These are phyloP conservation scores for Geopyxis carbonaria DNA, from an alignment of 495 filamentous ascomycete genomes.

Conservation along the genomic window DNA sequence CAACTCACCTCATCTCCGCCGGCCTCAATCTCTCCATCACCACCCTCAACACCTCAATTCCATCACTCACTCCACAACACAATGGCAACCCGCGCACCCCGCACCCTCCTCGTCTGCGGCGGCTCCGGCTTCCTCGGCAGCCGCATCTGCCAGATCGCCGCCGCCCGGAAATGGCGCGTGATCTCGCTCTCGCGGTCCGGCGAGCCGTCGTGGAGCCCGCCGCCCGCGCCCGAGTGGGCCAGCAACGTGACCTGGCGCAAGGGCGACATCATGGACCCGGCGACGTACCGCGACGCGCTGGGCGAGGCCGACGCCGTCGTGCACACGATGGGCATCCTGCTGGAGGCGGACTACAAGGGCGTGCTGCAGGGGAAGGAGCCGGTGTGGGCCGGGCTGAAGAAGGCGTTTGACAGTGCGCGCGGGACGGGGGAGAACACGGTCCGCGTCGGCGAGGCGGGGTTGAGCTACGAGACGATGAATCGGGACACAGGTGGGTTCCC, in stretches of 20 bases:
- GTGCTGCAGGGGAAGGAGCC: constrained; percentile 68
- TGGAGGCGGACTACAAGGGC: constrained; percentile 95
- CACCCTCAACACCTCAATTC: background rate
- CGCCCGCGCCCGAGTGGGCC: constrained; percentile 51
- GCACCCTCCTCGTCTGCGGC: constrained; percentile 65
- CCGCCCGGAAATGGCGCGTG: constrained; percentile 68
- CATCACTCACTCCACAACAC: background rate
- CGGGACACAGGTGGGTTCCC: constrained; percentile 49
- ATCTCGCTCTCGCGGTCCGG: constrained; percentile 85
- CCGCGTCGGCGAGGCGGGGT: constrained; percentile 30
- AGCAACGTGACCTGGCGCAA: constrained; percentile 67
- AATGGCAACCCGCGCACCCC: constrained; percentile 12
- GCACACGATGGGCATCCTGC: constrained; percentile 86
- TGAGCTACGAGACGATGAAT: constrained; percentile 98
- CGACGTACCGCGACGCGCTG: constrained; percentile 55
- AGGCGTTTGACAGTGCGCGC: constrained; percentile 56
- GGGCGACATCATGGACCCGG: constrained; percentile 68
- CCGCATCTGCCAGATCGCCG: constrained; percentile 77
- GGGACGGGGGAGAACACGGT: constrained; percentile 51
- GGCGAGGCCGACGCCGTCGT: constrained; percentile 65
- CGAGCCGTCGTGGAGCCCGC: constrained; percentile 56
- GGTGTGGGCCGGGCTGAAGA: constrained; percentile 51
- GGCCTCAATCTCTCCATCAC: too few relatives aligned
- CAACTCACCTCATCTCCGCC: background rate
- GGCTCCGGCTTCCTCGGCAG: constrained; percentile 87